phyloP scores from a whole-genome alignment of 176 grass and related monocot genomes.

The Saccharum spontaneum region DNA sequence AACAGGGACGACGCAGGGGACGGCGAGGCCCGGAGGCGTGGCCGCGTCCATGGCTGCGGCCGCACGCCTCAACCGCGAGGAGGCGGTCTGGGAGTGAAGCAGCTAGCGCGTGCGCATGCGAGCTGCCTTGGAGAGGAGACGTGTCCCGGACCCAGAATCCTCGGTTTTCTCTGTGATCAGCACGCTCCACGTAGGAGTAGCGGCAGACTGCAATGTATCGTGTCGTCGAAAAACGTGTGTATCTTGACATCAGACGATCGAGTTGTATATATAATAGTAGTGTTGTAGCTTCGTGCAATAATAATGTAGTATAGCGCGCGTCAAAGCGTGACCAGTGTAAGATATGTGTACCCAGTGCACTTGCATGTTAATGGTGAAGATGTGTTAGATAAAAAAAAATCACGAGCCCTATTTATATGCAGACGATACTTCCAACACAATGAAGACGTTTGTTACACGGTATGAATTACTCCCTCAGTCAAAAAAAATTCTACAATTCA shows the following conservation, averaged over 20 bases:
- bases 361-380: background rate
- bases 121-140: background rate
- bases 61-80: slow-evolving; percentile 55
- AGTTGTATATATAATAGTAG: too few species aligned
- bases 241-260: background rate
- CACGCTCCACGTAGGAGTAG: background rate
- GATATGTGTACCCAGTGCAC: background rate
- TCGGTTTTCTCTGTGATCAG: background rate
- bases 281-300: too few species aligned
- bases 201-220: too few species aligned
- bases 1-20: slow-evolving; percentile 37
- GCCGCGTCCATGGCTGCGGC: slow-evolving; percentile 49
- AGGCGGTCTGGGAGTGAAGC: slow-evolving; percentile 28
- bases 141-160: background rate
- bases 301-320: too few species aligned
- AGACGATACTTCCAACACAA: too few species aligned
- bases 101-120: too few species aligned
- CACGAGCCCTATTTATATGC: too few species aligned
- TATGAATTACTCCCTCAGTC: too few species aligned
- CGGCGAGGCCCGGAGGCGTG: slow-evolving; percentile 42
- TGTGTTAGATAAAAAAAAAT: too few species aligned
- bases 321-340: background rate
- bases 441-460: too few species aligned
- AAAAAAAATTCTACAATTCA: too few species aligned
- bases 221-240: too few species aligned